Evolutionary conservation across 371 early-diverging fungal species (phyloP).

Genomic region (Mucor velutinosus): DNA sequence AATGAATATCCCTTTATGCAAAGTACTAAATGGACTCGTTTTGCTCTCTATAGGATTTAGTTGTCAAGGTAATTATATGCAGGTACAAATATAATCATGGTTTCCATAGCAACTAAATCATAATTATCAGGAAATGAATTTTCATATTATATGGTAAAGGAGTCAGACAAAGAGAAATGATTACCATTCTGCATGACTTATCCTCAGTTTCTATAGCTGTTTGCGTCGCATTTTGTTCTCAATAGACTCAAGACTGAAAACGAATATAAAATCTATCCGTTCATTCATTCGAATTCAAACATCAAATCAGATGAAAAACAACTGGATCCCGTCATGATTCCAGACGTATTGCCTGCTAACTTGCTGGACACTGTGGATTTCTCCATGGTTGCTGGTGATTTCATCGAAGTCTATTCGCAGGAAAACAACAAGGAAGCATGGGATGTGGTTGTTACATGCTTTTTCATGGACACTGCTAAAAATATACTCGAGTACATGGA

Average conservation of each 20-base stretch:
- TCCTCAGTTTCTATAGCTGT: slow-evolving; percentile 51
- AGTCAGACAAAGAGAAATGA: background rate
- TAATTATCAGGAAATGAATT: slow-evolving; percentile 67
- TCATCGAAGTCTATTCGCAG: slow-evolving; percentile 82
- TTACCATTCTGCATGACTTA: background rate
- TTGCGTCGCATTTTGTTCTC: slow-evolving; percentile 87
- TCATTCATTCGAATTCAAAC: slow-evolving; percentile 89
- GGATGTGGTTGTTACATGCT: slow-evolving; percentile 93
- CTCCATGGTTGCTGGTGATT: slow-evolving; percentile 97
- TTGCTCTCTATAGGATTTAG: slow-evolving; percentile 63
- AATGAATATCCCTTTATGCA: background rate
- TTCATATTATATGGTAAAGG: slow-evolving; percentile 73
- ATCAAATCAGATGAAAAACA: slow-evolving; percentile 62
- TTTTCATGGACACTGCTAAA: slow-evolving; percentile 96
- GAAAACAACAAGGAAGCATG: slow-evolving; percentile 66
- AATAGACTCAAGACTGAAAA: slow-evolving; percentile 58
- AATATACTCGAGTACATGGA: slow-evolving; percentile 89
- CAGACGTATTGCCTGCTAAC: slow-evolving; percentile 77
- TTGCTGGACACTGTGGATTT: slow-evolving; percentile 78
- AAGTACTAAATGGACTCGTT: background rate
- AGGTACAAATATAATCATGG: background rate
- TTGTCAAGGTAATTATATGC: slow-evolving; percentile 65
- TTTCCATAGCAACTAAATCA: background rate
- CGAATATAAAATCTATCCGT: slow-evolving; percentile 83
- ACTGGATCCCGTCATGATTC: slow-evolving; percentile 69